A percentile compares a stretch with the other conserved stretches of the same genome.
These are phyloP conservation scores for Silene latifolia DNA, from an alignment of 148 eudicot genomes.

Conservation along the genomic window DNA sequence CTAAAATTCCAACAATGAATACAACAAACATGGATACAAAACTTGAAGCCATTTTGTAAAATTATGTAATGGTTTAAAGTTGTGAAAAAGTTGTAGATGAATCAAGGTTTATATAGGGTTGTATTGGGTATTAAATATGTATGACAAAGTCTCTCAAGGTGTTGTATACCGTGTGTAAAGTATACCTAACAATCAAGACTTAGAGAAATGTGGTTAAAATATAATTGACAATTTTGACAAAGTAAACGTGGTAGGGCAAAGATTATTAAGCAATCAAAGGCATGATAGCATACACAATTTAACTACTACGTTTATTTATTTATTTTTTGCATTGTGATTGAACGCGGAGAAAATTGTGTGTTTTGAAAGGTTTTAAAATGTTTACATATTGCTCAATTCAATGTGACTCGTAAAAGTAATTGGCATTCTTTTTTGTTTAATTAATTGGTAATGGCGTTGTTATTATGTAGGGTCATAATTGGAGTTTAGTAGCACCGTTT, in stretches of 20 bases:
- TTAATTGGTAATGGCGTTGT: too few species aligned
- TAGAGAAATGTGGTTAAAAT: background rate
- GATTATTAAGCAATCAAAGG: background rate
- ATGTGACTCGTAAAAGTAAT: too few species aligned
- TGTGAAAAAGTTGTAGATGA: conserved; percentile 7
- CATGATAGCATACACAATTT: background rate
- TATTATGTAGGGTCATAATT: too few species aligned
- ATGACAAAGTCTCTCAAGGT: conserved; percentile 10
- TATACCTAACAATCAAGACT: conserved; percentile 26
- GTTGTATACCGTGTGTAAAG: conserved; percentile 7
- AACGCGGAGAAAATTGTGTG: too few species aligned
- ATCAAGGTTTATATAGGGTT: conserved; percentile 24
- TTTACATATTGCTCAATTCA: too few species aligned
- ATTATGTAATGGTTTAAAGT: background rate
- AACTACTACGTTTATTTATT: background rate
- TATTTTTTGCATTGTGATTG: background rate
- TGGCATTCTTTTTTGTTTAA: too few species aligned
- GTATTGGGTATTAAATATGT: background rate
- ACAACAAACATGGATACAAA: background rate
- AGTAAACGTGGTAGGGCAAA: background rate
- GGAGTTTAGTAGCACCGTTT: too few species aligned
- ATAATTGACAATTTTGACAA: background rate
- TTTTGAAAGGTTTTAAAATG: too few species aligned
- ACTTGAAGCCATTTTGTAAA: conserved; percentile 8
- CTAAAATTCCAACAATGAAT: conserved; percentile 9